Conservation (phyloP, 1,139 yeast genomes). For the Casaregolazyma suthepensis region DNA sequence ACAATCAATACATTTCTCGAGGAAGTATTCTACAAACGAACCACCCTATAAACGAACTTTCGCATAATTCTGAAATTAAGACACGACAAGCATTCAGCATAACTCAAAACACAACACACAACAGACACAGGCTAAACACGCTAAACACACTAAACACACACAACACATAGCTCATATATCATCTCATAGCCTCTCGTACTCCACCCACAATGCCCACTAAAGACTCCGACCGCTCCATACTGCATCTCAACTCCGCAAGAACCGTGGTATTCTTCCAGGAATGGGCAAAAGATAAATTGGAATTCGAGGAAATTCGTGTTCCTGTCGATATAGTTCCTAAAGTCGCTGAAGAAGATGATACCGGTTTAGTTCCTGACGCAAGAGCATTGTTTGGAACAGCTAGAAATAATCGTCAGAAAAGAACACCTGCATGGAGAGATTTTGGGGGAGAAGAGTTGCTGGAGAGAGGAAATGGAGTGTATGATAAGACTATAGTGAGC, state of each 20-base stretch:
- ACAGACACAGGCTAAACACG: too few species aligned
- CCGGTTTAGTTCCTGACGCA: conserved; percentile 26
- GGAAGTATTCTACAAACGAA: too few species aligned
- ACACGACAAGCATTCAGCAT: too few species aligned
- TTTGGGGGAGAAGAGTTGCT: conserved; percentile 26
- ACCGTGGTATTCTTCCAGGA: conserved; percentile 29
- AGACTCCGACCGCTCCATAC: conserved; percentile 34
- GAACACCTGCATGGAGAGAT: conserved; percentile 33
- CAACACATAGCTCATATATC: too few species aligned
- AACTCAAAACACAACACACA: too few species aligned
- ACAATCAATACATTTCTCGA: too few species aligned
- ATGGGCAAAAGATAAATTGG: conserved; percentile 32
- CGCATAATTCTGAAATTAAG: too few species aligned
- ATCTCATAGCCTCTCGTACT: neutral
- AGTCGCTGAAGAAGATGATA: conserved; percentile 33
- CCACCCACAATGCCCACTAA: conserved; percentile 15
- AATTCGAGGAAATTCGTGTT: conserved; percentile 31
- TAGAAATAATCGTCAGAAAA: conserved; percentile 16
- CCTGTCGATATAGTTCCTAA: conserved; percentile 31
- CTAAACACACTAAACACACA: too few species aligned
- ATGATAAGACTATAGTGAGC: conserved; percentile 14
- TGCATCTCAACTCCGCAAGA: conserved; percentile 31
- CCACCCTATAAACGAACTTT: too few species aligned
- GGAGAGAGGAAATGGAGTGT: conserved; percentile 18
- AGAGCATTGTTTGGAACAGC: conserved; percentile 25